Conservation (phyloP, 768 basidiomycete species). For the Dioszegia hungarica region DNA sequence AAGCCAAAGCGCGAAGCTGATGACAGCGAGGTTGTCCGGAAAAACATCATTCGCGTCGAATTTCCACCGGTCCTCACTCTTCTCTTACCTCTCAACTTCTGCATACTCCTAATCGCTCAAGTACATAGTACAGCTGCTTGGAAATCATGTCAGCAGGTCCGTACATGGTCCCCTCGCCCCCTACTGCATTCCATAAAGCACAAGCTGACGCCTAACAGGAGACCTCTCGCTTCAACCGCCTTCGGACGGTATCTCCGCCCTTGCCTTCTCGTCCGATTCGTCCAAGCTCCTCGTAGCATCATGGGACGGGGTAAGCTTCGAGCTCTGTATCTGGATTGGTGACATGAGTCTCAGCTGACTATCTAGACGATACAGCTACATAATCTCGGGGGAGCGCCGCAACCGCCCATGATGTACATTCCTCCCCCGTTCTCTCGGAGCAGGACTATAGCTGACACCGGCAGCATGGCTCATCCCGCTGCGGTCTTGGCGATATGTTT, state of each 20-base stretch:
- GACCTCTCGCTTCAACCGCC: conserved; percentile 55
- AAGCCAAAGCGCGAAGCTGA: neutral
- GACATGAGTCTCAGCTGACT: neutral
- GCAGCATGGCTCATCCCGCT: conserved; percentile 71
- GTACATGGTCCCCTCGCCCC: neutral
- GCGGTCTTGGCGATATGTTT: conserved; percentile 82
- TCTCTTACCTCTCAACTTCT: neutral
- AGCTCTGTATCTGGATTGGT: neutral
- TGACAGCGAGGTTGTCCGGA: neutral
- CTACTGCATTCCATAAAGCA: neutral
- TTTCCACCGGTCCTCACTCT: neutral
- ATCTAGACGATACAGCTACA: conserved; percentile 34
- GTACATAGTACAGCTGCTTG: neutral
- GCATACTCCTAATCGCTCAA: neutral
- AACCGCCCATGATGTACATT: conserved; percentile 34
- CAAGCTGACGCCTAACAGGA: conserved; percentile 6
- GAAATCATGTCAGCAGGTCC: conserved; percentile 20
- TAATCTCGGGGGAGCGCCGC: conserved; percentile 20
- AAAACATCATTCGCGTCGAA: conserved; percentile 23
- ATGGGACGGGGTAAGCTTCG: conserved; percentile 70
- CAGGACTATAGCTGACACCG: neutral
- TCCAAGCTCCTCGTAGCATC: conserved; percentile 75
- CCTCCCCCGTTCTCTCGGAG: conserved; percentile 12
- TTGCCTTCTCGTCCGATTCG: conserved; percentile 78
- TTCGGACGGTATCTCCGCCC: conserved; percentile 75